These are phyloP conservation scores for Brasenia schreberi DNA, from an alignment of 164 flowering plant genomes.

Conservation along the genomic window DNA sequence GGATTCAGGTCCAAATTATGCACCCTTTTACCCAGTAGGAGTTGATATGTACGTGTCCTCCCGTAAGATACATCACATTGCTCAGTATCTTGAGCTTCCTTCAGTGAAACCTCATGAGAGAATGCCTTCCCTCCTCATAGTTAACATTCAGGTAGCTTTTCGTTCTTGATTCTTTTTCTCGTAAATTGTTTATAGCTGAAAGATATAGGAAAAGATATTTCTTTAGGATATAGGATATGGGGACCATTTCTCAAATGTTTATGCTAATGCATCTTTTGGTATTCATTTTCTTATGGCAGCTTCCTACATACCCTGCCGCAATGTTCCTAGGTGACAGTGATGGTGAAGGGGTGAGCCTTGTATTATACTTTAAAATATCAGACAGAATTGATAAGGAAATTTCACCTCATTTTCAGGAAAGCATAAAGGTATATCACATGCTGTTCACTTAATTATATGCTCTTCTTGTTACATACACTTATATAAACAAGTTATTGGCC, in stretches of 20 bases:
- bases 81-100: conserved; percentile 91
- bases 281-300: conserved; percentile 22
- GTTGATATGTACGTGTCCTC: conserved; percentile 71
- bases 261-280: not conserved
- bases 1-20: conserved; percentile 43
- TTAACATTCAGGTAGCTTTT: conserved; percentile 74
- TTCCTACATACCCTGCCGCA: conserved; percentile 86
- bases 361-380: conserved; percentile 67
- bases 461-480: not conserved
- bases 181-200: too few species aligned
- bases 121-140: conserved; percentile 71
- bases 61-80: conserved; percentile 80
- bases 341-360: conserved; percentile 95
- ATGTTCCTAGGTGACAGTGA: conserved; percentile 80
- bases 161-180: not conserved
- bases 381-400: conserved; percentile 53
- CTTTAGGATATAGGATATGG: not conserved
- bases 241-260: not conserved
- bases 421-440: conserved; percentile 41
- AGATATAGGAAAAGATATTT: too few species aligned
- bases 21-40: conserved; percentile 80
- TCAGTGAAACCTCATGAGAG: conserved; percentile 37
- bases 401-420: conserved; percentile 52
- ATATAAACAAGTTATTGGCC: too few species aligned
- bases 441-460: not conserved